These are phyloP conservation scores for Macrophomina pseudophaseolina DNA, from an alignment of 2,329 filamentous ascomycete species.

Conservation along the genomic window DNA sequence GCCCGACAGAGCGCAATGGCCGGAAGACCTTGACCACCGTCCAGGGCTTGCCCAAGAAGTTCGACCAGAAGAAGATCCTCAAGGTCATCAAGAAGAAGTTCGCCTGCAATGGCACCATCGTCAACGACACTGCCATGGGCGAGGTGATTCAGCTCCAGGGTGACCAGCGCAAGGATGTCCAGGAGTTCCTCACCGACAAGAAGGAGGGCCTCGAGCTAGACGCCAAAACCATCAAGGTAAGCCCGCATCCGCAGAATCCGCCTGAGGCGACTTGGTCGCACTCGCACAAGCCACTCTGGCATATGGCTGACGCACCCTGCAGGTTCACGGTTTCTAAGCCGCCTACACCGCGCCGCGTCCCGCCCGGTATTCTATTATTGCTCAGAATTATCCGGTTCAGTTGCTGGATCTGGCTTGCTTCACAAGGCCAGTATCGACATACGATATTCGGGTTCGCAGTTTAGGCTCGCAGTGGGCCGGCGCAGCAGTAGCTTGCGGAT, in stretches of 20 bases:
- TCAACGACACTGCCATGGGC: conserved; percentile 93
- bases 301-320: conserved; percentile 19
- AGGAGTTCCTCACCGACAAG: conserved; percentile 96
- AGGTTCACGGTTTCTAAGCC: conserved; percentile 69
- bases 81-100: conserved; percentile 99
- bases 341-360: conserved; percentile 10
- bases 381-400: conserved; percentile 3
- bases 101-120: conserved; percentile 99
- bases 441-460: neutral
- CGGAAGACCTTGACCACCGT: conserved; percentile 99
- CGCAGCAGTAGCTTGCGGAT: neutral
- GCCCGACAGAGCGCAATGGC: conserved; percentile 91
- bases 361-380: conserved; percentile 13
- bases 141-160: conserved; percentile 99
- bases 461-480: conserved; percentile 4
- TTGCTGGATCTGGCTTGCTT: conserved; percentile 6
- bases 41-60: conserved; percentile 98
- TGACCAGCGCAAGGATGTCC: conserved; percentile 98
- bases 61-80: conserved; percentile 99
- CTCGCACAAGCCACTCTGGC: too few species aligned
- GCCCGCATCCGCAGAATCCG: conserved; percentile 1
- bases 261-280: too few species aligned
- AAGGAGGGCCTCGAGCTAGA: conserved; percentile 93
- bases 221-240: conserved; percentile 94
- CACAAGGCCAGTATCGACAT: neutral